phyloP scores from a whole-genome alignment of 2,329 filamentous ascomycete genomes.

The Aspergillus fumigatiaffinis region DNA sequence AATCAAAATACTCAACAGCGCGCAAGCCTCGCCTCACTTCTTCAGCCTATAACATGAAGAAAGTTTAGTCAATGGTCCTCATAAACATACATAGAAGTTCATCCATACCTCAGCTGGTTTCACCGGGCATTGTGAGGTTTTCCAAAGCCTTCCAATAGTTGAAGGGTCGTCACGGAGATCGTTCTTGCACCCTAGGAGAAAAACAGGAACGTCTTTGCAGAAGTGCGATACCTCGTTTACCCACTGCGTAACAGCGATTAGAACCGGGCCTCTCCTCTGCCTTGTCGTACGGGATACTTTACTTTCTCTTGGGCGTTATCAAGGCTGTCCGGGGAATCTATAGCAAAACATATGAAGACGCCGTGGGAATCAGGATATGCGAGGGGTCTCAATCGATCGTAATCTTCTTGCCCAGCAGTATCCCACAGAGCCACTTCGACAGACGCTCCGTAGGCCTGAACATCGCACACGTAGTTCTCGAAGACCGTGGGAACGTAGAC shows the following conservation, averaged over 20 bases:
- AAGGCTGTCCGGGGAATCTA: constrained; percentile 97
- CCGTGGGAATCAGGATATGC: constrained; percentile 99
- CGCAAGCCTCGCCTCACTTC: constrained; percentile 90
- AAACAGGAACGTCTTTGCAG: constrained; percentile 97
- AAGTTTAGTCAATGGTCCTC: neutral
- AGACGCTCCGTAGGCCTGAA: constrained; percentile 99
- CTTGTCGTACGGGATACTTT: neutral
- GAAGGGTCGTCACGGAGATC: constrained; percentile 96
- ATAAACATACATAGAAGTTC: constrained; percentile 7
- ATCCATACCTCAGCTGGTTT: constrained; percentile 85
- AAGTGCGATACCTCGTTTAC: constrained; percentile 99
- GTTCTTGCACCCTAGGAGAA: constrained; percentile 99
- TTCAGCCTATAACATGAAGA: constrained; percentile 65
- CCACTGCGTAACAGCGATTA: constrained; percentile 61
- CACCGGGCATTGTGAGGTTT: constrained; percentile 99
- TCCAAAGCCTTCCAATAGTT: constrained; percentile 97
- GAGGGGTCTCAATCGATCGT: constrained; percentile 96
- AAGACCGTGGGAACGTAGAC: constrained; percentile 99
- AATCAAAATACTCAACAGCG: constrained; percentile 97
- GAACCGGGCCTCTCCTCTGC: constrained; percentile 15
- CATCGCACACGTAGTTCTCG: constrained; percentile 99
- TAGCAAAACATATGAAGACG: constrained; percentile 98
- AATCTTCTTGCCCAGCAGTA: constrained; percentile 99
- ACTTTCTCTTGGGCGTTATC: constrained; percentile 99
- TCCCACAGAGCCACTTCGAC: constrained; percentile 99